Evolutionary conservation across 768 basidiomycete species (phyloP), one percentile per base, ranked within the genome.

Genomic region (Rhodotorula sphaerocarpa): DNA sequence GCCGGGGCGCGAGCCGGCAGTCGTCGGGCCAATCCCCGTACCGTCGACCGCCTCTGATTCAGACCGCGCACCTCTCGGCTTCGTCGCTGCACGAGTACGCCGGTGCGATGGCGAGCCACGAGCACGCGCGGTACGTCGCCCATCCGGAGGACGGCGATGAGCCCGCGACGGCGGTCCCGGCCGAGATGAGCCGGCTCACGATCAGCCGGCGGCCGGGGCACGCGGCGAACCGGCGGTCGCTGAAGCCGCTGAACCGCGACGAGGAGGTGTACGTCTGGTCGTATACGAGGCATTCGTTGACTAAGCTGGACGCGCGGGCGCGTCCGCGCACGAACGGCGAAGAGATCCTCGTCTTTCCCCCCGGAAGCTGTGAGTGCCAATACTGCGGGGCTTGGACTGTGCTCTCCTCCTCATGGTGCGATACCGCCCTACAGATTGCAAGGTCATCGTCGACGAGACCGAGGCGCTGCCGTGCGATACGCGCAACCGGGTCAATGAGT

Each of bases 391-490:
- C n/a, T n/a, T n/a, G n/a, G n/a, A n/a, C n/a, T n/a, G n/a, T n/a
- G n/a, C n/a, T n/a, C n/a, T n/a, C n/a, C n/a, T n/a, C n/a, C n/a
- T n/a, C n/a, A n/a, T n/a, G n/a, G n/a, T n/a, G n/a, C n/a, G n/a
- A n/a, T n/a, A n/a, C n/a, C n/a, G n/a, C n/a, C n/a, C n/a, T n/a
- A n/a, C 30, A 61, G 58, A 66, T 44, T 48, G 44, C 30, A 48
- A 51, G 25, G 41, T 50, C 47, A 16, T 34, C 25, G 28, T 59
- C 11, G 53, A 62, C 43, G 57, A 59, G 6, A 30, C 54, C 47
- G 61, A 66, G 39, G 46, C 61, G n/a, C 47, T 62, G 15, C 65
- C 65, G 2, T 55, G 20, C 46, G 65, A 66, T 57, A 28, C 25
- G 14, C 30, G 31, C 0, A 7, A 48, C 3, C 52, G 60, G 2